Evolutionary conservation across 1,284 basidiomycete genomes (phyloP).

Genomic region (Athelia psychrophila): DNA sequence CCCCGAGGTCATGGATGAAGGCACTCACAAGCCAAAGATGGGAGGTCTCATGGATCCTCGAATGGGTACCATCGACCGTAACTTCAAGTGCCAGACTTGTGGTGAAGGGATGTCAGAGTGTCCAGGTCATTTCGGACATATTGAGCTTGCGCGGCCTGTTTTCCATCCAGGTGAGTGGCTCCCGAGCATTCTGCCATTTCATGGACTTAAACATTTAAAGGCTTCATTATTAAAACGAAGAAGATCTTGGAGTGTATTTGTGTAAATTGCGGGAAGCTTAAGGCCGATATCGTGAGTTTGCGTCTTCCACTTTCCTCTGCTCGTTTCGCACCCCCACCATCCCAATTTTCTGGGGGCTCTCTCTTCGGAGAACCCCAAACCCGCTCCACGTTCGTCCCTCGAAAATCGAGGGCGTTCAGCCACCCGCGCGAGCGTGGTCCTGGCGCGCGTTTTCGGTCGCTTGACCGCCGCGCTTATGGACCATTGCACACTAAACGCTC

Average conservation of each 20-base stretch:
- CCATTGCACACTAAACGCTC: constrained; percentile 52
- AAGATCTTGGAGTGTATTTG: constrained; percentile 99
- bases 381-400: constrained; percentile 71
- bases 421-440: constrained; percentile 54
- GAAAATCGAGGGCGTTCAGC: constrained; percentile 76
- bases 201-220: constrained; percentile 35
- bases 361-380: constrained; percentile 92
- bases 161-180: constrained; percentile 86
- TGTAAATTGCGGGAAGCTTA: constrained; percentile 97
- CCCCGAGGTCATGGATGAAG: constrained; percentile 98
- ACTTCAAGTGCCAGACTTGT: constrained; percentile 99
- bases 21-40: constrained; percentile 82
- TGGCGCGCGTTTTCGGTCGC: constrained; percentile 82
- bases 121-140: constrained; percentile 98
- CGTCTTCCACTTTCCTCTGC: constrained; percentile 63
- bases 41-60: constrained; percentile 97
- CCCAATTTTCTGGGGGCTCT: constrained; percentile 94
- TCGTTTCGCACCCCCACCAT: constrained; percentile 88
- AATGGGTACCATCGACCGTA: constrained; percentile 98
- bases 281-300: constrained; percentile 92
- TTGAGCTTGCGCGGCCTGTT: constrained; percentile 94
- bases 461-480: constrained; percentile 79
- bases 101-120: constrained; percentile 98
- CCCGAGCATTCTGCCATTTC: constrained; percentile 1
- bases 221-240: constrained; percentile 99